Percentiles rank a stretch among this genome's conserved stretches.
Conservation (phyloP, 306 rosid species). For the Hippophae gyantsensis region DNA sequence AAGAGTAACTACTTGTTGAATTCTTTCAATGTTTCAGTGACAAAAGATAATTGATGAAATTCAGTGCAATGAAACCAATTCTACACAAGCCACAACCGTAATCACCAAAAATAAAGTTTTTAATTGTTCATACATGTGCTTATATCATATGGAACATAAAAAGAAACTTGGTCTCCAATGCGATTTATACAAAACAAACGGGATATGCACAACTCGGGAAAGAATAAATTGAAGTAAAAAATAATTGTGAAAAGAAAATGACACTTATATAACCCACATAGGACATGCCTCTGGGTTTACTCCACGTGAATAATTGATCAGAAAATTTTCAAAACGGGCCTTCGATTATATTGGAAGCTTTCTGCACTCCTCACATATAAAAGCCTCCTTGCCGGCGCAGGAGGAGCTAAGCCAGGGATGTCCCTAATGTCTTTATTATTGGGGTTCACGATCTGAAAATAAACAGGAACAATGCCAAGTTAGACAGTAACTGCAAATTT, state of each 20-base stretch:
- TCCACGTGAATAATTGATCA: not conserved
- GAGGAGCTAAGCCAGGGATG: constrained; percentile 96
- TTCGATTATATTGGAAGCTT: constrained; percentile 27
- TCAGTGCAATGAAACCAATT: no score
- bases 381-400: constrained; percentile 83
- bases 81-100: no score
- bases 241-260: constrained; percentile 1
- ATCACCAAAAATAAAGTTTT: no score
- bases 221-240: constrained; percentile 26
- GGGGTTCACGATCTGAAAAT: constrained; percentile 75
- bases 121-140: no score
- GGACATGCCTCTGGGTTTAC: constrained; percentile 31
- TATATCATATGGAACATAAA: no score
- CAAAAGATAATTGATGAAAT: no score
- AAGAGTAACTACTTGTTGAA: no score
- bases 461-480: not conserved
- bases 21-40: no score
- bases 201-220: constrained; percentile 53
- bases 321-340: constrained; percentile 1
- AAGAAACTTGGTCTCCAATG: constrained; percentile 7
- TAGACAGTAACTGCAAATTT: not conserved
- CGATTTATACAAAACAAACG: constrained; percentile 55
- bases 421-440: constrained; percentile 71
- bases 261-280: constrained; percentile 19
- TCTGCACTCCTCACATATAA: constrained; percentile 47